Base-by-base conservation (phyloP, 768 basidiomycete species). In the Boletus rubescentipes region DNA sequence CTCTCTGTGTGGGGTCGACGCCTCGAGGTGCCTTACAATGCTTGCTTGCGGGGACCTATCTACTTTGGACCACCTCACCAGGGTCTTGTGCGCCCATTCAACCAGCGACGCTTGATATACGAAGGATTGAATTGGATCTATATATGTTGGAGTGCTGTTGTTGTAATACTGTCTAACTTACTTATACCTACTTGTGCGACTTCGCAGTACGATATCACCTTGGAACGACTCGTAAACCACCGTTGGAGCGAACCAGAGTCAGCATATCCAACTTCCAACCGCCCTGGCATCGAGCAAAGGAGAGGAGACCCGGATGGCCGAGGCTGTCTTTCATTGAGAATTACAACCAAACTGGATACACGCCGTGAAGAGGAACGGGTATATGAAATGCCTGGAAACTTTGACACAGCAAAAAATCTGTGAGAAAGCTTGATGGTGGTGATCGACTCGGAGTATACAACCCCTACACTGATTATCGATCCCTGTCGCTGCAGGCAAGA, bases 401-500 rank as follows among this genome's bases (percentile, higher is more conserved):
- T 89, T 65, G 85, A 80, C 21, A 39, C 7, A 53, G 80, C 86
- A 46, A 70, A 68, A 4, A 78, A 79, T 52, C 38, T 91, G 35
- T 67, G 85, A 41, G 89, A 89, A 0, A 91, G 91, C 63, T 91
- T 91, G 57, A 90, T 91, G 89, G 81, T 87, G 3, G 79, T 90
- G 29, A 71, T 87, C 30, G 85, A 88, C 54, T 71, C 88, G 75
- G 83, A 85, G n/a, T n/a, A n/a, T n/a, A n/a, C n/a, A n/a, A n/a
- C n/a, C n/a, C n/a, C n/a, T n/a, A n/a, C n/a, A n/a, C n/a, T n/a
- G n/a, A n/a, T n/a, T n/a, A n/a, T n/a, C n/a, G n/a, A n/a, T n/a
- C n/a, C n/a, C n/a, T 30, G 73, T 86, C 10, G 6, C 6, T 3
- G 26, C 26, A 26, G 26, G 26, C 26, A 26, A 26, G 26, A 26